A percentile compares a stretch with the other conserved stretches of the same genome.
phyloP scores from a whole-genome alignment of 208 protist genomes.

The Leishmania aethiopica region DNA sequence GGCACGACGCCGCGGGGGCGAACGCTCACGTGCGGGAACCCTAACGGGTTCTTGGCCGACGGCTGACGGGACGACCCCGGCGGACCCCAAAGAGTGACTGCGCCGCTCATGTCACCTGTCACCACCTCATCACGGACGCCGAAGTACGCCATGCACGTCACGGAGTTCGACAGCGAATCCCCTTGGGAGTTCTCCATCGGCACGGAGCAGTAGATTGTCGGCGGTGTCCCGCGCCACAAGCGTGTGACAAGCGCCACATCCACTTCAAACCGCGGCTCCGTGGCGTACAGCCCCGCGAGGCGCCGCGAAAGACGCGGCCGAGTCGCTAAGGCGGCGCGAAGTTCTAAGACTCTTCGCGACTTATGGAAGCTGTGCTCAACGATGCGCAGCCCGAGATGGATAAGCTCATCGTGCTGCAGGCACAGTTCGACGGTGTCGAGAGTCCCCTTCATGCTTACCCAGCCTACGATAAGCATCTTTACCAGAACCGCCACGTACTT shows the following conservation, averaged over 20 bases:
- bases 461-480: conserved; percentile 52
- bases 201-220: conserved; percentile 12
- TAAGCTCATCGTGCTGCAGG: conserved; percentile 47
- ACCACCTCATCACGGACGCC: conserved; percentile 73
- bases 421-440: conserved; percentile 55
- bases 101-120: conserved; percentile 64
- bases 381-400: conserved; percentile 50
- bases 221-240: conserved; percentile 31
- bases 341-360: neutral
- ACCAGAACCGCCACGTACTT: conserved; percentile 37
- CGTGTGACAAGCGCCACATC: conserved; percentile 67
- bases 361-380: neutral
- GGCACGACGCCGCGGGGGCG: conserved; percentile 24
- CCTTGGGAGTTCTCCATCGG: conserved; percentile 9
- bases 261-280: conserved; percentile 61
- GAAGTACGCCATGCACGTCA: conserved; percentile 76
- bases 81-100: conserved; percentile 67
- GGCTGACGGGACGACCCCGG: conserved; percentile 40
- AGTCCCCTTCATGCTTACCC: conserved; percentile 61
- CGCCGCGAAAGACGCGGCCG: conserved; percentile 30
- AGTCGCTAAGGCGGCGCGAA: conserved; percentile 46
- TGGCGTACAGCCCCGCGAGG: conserved; percentile 44
- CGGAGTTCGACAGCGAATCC: conserved; percentile 16
- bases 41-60: conserved; percentile 17
- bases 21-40: conserved; percentile 7